Percentiles rank a stretch among this genome's conserved stretches.
phyloP scores from a whole-genome alignment of 2,329 filamentous ascomycete genomes.

The Endoconidiophora laricicola region DNA sequence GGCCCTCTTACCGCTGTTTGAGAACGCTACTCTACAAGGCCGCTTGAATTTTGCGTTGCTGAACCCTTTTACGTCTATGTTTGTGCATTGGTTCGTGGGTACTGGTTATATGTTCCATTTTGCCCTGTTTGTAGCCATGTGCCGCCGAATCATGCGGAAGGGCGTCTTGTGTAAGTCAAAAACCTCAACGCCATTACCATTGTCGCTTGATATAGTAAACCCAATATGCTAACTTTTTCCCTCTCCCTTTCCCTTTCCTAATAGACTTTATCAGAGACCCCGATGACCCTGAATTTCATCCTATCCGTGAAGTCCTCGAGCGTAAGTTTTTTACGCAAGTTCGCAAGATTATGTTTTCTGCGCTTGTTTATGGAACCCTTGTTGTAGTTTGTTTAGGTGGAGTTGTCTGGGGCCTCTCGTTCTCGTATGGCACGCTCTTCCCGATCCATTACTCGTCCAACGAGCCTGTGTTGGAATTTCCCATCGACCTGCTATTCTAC shows the following conservation, averaged over 20 bases:
- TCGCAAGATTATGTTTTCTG: conserved; percentile 90
- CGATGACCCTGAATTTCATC: conserved; percentile 95
- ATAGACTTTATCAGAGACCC: conserved; percentile 91
- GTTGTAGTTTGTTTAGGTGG: conserved; percentile 88
- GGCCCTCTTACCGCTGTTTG: conserved; percentile 78
- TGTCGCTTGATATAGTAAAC: neutral
- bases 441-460: conserved; percentile 90
- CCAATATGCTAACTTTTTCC: conserved; percentile 18
- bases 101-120: conserved; percentile 99
- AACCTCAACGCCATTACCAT: neutral
- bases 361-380: conserved; percentile 82
- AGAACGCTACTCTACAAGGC: conserved; percentile 58
- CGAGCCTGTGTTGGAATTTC: conserved; percentile 84
- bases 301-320: conserved; percentile 89
- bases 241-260: no score
- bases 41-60: conserved; percentile 61
- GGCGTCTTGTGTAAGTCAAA: conserved; percentile 67
- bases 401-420: conserved; percentile 80
- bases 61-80: conserved; percentile 77
- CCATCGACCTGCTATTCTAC: conserved; percentile 85
- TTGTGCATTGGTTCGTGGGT: conserved; percentile 96
- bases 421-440: conserved; percentile 51
- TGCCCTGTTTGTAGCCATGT: conserved; percentile 96
- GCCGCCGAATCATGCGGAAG: conserved; percentile 87
- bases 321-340: conserved; percentile 83